phyloP scores from a whole-genome alignment of 768 basidiomycete genomes.

The Boletus sp. region DNA sequence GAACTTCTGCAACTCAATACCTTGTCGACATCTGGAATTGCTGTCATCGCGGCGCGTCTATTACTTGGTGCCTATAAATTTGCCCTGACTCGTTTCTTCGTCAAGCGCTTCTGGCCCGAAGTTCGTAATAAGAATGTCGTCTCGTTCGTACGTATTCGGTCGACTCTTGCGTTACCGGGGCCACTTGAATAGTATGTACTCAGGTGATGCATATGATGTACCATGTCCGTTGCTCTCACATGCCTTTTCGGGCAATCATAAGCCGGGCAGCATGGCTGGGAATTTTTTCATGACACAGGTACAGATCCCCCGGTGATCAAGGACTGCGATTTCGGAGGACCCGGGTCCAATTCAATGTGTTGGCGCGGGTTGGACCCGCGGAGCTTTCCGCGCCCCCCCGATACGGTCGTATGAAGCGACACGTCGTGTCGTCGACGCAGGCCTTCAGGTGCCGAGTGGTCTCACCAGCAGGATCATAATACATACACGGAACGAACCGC shows the following conservation, averaged over 20 bases:
- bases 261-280: not conserved
- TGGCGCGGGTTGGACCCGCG: not conserved
- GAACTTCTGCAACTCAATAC: too few species aligned
- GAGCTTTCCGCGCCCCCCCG: not conserved
- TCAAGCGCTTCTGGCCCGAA: not conserved
- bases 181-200: too few species aligned
- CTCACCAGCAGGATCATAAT: not conserved
- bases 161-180: not conserved
- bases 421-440: not conserved
- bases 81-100: too few species aligned
- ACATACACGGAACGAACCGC: not conserved
- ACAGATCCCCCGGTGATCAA: not conserved
- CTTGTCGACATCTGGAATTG: too few species aligned
- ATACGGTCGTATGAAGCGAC: not conserved
- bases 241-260: not conserved
- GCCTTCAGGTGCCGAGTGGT: not conserved
- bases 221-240: not conserved
- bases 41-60: too few species aligned
- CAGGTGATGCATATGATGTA: not conserved
- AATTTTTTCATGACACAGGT: not conserved
- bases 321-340: not conserved
- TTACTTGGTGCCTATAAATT: too few species aligned
- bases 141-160: not conserved
- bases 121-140: not conserved
- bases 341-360: not conserved